phyloP scores from a whole-genome alignment of 306 rosid genomes.

The Styphnolobium japonicum region DNA sequence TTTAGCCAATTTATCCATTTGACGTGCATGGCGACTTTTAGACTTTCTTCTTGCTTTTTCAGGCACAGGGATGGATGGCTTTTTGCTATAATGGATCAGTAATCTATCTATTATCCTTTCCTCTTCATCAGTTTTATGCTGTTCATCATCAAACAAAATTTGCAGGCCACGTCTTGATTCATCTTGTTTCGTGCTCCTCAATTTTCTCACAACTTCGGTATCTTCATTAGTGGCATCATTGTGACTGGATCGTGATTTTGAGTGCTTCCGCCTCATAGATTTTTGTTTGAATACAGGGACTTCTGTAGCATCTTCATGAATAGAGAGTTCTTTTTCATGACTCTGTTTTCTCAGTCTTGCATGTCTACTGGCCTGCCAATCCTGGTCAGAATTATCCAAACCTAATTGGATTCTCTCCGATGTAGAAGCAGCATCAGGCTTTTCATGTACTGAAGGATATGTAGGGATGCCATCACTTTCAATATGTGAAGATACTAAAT shows the following conservation, averaged over 20 bases:
- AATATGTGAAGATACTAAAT: slow-evolving; percentile 30
- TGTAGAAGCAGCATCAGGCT: slow-evolving; percentile 34
- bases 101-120: slow-evolving; percentile 83
- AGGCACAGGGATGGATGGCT: slow-evolving; percentile 52
- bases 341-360: slow-evolving; percentile 35
- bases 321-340: slow-evolving; percentile 41
- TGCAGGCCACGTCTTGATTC: slow-evolving; percentile 69
- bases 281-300: slow-evolving; percentile 56
- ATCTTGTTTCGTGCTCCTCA: slow-evolving; percentile 71
- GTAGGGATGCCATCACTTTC: slow-evolving; percentile 25
- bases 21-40: slow-evolving; percentile 56
- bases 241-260: slow-evolving; percentile 56
- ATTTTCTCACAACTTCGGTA: slow-evolving; percentile 43
- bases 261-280: slow-evolving; percentile 61
- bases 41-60: slow-evolving; percentile 64
- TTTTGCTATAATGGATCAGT: slow-evolving; percentile 82
- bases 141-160: slow-evolving; percentile 74
- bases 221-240: slow-evolving; percentile 48
- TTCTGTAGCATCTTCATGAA: slow-evolving; percentile 37
- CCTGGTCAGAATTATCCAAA: slow-evolving; percentile 48
- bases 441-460: slow-evolving; percentile 43
- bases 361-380: slow-evolving; percentile 42
- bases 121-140: slow-evolving; percentile 60
- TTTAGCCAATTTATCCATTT: slow-evolving; percentile 24
- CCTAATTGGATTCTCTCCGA: slow-evolving; percentile 42